Conservation (phyloP, 371 early-diverging fungal genomes). For the Nosema granulosis region DNA sequence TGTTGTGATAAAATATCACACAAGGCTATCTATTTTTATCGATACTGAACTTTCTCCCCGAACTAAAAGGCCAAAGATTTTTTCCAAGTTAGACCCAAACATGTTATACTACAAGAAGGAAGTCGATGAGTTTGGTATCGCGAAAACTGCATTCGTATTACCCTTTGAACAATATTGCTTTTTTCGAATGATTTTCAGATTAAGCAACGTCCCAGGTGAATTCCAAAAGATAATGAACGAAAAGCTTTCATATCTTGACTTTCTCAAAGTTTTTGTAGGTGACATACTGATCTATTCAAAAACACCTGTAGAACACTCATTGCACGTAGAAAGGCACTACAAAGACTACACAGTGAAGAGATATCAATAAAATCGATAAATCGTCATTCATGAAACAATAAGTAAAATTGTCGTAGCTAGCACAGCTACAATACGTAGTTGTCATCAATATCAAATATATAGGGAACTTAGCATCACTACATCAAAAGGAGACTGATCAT, state of each 20-base stretch:
- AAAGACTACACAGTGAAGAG: constrained; percentile 3
- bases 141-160: neutral
- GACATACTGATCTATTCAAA: too few relatives aligned
- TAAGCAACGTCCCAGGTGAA: constrained; percentile 8
- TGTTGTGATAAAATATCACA: too few relatives aligned
- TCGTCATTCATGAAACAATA: constrained; percentile 3
- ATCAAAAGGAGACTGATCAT: too few relatives aligned
- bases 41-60: neutral
- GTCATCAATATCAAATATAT: too few relatives aligned
- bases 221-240: constrained; percentile 17
- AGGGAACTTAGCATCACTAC: too few relatives aligned
- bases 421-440: too few relatives aligned
- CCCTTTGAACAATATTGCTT: neutral
- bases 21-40: neutral
- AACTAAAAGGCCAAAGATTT: neutral
- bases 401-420: too few relatives aligned
- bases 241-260: constrained; percentile 2
- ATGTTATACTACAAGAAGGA: neutral
- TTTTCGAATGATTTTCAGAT: constrained; percentile 23
- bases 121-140: neutral
- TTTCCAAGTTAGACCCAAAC: constrained; percentile 2
- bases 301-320: too few relatives aligned
- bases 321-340: constrained; percentile 63
- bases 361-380: constrained; percentile 30
- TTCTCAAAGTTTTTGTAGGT: constrained; percentile 60